Evolutionary conservation across 2,329 filamentous ascomycete species (phyloP), one percentile per base, ranked within the genome.

Genomic region (Nemania sp.): DNA sequence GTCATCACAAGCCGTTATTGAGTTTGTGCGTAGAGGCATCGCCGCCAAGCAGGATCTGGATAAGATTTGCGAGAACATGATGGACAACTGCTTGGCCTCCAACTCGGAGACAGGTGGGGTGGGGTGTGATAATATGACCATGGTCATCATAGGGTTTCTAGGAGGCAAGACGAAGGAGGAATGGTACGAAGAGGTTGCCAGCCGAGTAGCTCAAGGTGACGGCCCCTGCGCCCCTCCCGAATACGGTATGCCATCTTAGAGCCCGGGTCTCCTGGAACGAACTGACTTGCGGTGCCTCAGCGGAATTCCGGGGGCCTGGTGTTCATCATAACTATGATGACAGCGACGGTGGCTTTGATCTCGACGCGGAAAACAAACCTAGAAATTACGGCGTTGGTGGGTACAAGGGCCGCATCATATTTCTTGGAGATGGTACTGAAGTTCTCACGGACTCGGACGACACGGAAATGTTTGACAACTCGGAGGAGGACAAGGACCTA

Each of bases 91-190:
- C 75, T 83, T 99, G 67, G 93, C 95, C 42, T 96, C 93, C 63
- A 98, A 96, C 84, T 97, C 93, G 68, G 95, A 99, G 79, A 97
- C 94, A 34, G 95, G 95, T 57, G 95, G 95, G 65, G 94, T 99
- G 64, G 95, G 95, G 64, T 99, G 95, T 77, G 95, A 99, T 81
- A 99, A 99, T 83, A 99, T 99, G 95, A 99, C 95, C 69, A 98
- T 99, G 90, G 82, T 89, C 70, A 85, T 99, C 67, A 81, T 99
- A 73, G 95, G 90, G 68, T 87, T 99, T 74, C 85, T 99, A 69
- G 87, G 91, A 73, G 95, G 94, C 76, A 92, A 91, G 83, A 90
- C 88, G 70, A 96, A 96, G 85, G 93, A 97, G 74, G 90, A 97
- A 80, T 99, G 95, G 95, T 99, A 99, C 77, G 91, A 97, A 73